Conservation (phyloP, 2,329 filamentous ascomycete genomes). For the Anisogramma anomala region DNA sequence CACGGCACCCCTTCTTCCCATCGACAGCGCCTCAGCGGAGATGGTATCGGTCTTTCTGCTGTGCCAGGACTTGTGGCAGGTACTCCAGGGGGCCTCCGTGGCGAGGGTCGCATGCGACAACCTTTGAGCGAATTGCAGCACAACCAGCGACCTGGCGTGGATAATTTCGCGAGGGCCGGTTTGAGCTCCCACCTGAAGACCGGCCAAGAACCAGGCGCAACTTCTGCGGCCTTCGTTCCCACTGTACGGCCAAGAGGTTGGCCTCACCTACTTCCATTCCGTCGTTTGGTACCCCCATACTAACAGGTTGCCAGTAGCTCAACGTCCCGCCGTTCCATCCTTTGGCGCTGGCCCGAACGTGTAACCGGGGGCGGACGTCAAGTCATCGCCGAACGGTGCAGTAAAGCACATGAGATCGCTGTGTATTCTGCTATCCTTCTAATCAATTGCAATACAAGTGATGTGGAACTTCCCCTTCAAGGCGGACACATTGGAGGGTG, state of each 20-base stretch:
- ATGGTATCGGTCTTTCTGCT: slow-evolving; percentile 20
- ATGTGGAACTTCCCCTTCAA: no score
- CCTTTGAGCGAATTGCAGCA: slow-evolving; percentile 3
- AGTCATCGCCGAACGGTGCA: background rate
- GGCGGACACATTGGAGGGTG: background rate
- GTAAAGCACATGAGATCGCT: background rate
- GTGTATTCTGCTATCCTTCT: background rate
- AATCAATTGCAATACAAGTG: background rate
- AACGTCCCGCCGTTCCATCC: slow-evolving; percentile 1
- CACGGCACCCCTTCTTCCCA: slow-evolving; percentile 25
- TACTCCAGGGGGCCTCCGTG: slow-evolving; percentile 15
- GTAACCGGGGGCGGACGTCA: background rate
- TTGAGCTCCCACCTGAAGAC: slow-evolving; percentile 13
- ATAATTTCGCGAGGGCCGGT: slow-evolving; percentile 9
- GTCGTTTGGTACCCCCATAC: background rate
- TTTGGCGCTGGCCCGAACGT: background rate
- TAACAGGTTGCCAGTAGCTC: slow-evolving; percentile 1
- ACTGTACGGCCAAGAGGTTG: slow-evolving; percentile 9
- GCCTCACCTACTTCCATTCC: background rate
- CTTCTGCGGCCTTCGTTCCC: background rate
- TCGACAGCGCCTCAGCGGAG: slow-evolving; percentile 17
- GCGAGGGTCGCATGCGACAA: slow-evolving; percentile 5
- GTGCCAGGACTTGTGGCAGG: slow-evolving; percentile 24
- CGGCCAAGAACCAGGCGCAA: slow-evolving; percentile 4
- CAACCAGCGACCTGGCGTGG: background rate